Conservation (phyloP, 164 flowering plant genomes). For the Cinnamomum micranthum region DNA sequence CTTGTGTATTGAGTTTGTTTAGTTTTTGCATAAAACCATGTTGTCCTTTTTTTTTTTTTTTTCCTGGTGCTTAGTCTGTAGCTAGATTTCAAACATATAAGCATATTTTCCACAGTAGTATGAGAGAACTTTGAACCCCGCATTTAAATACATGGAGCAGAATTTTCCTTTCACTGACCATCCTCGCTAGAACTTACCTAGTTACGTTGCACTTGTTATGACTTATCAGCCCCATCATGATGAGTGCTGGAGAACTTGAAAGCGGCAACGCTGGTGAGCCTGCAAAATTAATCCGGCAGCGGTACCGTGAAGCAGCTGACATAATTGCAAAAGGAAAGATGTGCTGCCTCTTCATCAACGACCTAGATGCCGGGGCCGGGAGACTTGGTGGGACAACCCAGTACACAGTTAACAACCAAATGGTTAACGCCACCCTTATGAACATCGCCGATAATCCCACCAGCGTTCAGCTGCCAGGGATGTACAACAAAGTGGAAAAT, state of each 20-base stretch:
- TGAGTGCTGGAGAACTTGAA: constrained; percentile 49
- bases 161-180: too few species aligned
- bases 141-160: too few species aligned
- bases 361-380: constrained; percentile 53
- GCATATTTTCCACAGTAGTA: too few species aligned
- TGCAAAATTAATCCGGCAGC: constrained; percentile 39
- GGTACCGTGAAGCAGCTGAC: constrained; percentile 52
- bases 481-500: constrained; percentile 50
- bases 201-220: background rate
- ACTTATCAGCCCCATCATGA: constrained; percentile 35
- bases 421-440: constrained; percentile 56
- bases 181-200: too few species aligned
- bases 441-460: constrained; percentile 57
- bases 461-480: constrained; percentile 46
- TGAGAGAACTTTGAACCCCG: too few species aligned
- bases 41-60: too few species aligned
- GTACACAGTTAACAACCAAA: constrained; percentile 55
- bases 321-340: constrained; percentile 42
- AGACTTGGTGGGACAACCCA: constrained; percentile 50
- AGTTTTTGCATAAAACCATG: too few species aligned
- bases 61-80: too few species aligned
- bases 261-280: constrained; percentile 52
- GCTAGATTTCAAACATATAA: too few species aligned
- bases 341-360: constrained; percentile 48
- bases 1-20: too few species aligned